Evolutionary conservation across 1,139 yeast species (phyloP), one percentile per base, ranked within the genome.

Genomic region (Zygosaccharomyces pseudobailii): DNA sequence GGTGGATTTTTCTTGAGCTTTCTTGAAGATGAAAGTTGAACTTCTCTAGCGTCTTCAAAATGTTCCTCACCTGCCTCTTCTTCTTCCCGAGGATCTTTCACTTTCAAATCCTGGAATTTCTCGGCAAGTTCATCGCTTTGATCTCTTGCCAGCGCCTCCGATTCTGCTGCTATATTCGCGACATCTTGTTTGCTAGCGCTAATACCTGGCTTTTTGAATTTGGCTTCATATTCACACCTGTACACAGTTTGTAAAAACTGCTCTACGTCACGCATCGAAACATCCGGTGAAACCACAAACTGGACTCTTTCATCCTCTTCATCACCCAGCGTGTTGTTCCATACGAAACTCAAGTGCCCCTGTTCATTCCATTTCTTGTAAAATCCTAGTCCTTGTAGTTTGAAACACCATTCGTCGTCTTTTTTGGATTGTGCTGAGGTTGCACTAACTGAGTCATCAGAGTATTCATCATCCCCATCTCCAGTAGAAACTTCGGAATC

Each of bases 291-390:
- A 47, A 89, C 78, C 20, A 85, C 74, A 67, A 88, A 90, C 66
- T 88, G 95, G 66, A 85, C 89, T 51, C 75, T 71, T 62, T 90
- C 97, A 13, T 90, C 97, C n/a, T 74, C 72, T 57, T 88, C 96
- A 27, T 96, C 96, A 43, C 84, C 84, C 44, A 82, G 63, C 57
- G 55, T 50, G 45, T 92, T 96, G 23, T 71, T 72, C 98, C 98
- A 92, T 0, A 82, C 74, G 38, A 92, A 76, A 1, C 84, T 80
- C 37, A 73, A 65, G 5, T 72, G 67, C 6, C 75, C 78, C 6
- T 72, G 72, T 34, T 68, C 62, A 37, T 72, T 70, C 53, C 72
- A 63, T 42, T 73, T 50, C 42, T 56, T 72, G 66, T 71, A 75
- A 56, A 78, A 73, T 49, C 70, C 71, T 49, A 90, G 71, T 6